These are phyloP conservation scores for Syzygium aqueum DNA, from an alignment of 345 rosid species.

Conservation along the genomic window DNA sequence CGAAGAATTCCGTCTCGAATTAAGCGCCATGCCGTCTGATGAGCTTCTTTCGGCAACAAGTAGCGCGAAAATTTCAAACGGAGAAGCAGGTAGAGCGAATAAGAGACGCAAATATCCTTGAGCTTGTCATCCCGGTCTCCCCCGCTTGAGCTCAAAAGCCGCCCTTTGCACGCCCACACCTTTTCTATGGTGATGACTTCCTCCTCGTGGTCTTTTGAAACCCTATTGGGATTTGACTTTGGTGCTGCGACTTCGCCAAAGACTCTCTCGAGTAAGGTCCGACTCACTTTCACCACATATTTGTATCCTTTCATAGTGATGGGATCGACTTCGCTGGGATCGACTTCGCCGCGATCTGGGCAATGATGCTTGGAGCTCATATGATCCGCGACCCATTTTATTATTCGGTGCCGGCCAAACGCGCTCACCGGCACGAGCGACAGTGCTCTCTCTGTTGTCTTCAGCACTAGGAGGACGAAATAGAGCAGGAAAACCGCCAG, in stretches of 20 bases:
- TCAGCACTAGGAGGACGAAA: neutral
- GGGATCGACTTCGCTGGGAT: no score
- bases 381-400: no score
- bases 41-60: neutral
- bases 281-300: neutral
- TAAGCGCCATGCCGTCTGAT: neutral
- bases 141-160: neutral
- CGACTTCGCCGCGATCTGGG: no score
- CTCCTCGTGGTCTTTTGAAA: no score
- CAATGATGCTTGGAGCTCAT: no score
- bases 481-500: neutral
- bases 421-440: no score
- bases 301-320: neutral
- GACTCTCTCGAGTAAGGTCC: no score
- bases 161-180: neutral
- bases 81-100: neutral
- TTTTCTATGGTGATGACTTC: no score
- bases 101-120: neutral
- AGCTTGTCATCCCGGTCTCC: neutral
- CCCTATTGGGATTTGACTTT: no score
- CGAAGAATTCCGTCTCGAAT: neutral
- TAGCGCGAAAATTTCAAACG: neutral
- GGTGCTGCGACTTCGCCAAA: no score
- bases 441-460: neutral
- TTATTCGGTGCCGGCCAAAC: no score